Evolutionary conservation across 2,329 filamentous ascomycete species (phyloP).

Genomic region (Alternaria sp.): DNA sequence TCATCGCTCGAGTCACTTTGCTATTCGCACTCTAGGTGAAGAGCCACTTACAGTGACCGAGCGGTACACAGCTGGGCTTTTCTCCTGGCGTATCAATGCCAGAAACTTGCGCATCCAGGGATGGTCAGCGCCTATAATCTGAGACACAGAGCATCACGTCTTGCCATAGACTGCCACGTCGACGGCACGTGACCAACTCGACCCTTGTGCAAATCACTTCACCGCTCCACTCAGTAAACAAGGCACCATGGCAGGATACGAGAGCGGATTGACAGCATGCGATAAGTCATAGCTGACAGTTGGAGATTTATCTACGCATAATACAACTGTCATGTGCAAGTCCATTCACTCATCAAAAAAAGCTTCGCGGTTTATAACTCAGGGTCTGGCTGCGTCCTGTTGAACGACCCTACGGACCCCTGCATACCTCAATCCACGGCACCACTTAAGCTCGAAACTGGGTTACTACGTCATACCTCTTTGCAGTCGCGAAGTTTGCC

Average conservation of each 20-base stretch:
- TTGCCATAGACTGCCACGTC: constrained; percentile 9
- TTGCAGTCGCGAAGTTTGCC: background rate
- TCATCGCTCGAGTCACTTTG: background rate
- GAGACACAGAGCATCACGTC: background rate
- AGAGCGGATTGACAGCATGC: background rate
- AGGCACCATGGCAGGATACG: constrained; percentile 8
- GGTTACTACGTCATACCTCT: constrained; percentile 16
- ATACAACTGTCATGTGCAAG: constrained; percentile 3
- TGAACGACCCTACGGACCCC: background rate
- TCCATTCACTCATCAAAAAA: constrained; percentile 1
- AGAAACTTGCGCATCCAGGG: background rate
- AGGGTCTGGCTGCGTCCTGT: constrained; percentile 10
- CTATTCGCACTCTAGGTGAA: background rate
- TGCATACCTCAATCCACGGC: constrained; percentile 7
- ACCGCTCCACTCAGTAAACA: constrained; percentile 19
- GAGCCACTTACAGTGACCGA: background rate
- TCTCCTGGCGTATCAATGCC: background rate
- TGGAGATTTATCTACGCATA: background rate
- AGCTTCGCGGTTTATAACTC: constrained; percentile 1
- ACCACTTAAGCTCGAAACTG: constrained; percentile 3
- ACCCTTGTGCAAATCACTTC: constrained; percentile 19
- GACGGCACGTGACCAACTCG: constrained; percentile 16
- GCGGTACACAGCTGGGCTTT: background rate
- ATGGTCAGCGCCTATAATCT: background rate
- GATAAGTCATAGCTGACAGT: background rate